phyloP scores from a whole-genome alignment of 2,329 filamentous ascomycete genomes.

The Niveomyces coronatus region DNA sequence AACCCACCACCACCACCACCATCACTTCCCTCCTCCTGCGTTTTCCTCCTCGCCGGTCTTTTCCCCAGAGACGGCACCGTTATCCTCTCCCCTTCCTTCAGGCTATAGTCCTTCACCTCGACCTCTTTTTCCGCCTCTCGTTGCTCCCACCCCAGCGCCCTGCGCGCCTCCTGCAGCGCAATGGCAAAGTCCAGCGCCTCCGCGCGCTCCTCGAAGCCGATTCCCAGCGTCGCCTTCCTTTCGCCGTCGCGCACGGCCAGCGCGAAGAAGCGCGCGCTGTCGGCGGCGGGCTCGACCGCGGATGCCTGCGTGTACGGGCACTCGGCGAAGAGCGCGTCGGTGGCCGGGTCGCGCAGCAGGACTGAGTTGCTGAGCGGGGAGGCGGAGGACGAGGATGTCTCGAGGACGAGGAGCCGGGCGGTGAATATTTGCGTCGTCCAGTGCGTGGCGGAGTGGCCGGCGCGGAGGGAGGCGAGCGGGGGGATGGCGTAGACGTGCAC shows the following conservation, averaged over 20 bases:
- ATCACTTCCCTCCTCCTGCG: slow-evolving; percentile 7
- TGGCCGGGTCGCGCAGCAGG: slow-evolving; percentile 65
- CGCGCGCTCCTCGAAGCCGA: slow-evolving; percentile 78
- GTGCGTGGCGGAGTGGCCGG: slow-evolving; percentile 65
- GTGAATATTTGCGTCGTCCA: slow-evolving; percentile 87
- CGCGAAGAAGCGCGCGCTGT: slow-evolving; percentile 78
- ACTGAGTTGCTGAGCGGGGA: slow-evolving; percentile 48
- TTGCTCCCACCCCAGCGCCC: slow-evolving; percentile 53
- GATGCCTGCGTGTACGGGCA: slow-evolving; percentile 60
- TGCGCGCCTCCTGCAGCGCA: slow-evolving; percentile 66
- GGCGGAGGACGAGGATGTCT: slow-evolving; percentile 39
- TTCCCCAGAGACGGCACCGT: no score
- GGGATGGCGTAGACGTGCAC: slow-evolving; percentile 87
- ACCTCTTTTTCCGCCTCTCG: slow-evolving; percentile 25
- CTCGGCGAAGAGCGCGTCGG: slow-evolving; percentile 71
- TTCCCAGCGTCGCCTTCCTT: slow-evolving; percentile 67
- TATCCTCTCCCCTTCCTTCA: slow-evolving; percentile 87
- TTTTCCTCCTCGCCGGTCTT: slow-evolving; percentile 16
- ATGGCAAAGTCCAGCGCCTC: slow-evolving; percentile 83
- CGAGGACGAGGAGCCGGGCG: slow-evolving; percentile 66
- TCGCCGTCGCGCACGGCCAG: slow-evolving; percentile 69
- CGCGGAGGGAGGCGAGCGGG: slow-evolving; percentile 63
- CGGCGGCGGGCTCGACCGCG: slow-evolving; percentile 66
- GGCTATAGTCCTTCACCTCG: slow-evolving; percentile 56
- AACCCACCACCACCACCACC: slow-evolving; percentile 26